Conservation (phyloP, 176 grass and related monocot genomes). For the Eleusine indica region DNA sequence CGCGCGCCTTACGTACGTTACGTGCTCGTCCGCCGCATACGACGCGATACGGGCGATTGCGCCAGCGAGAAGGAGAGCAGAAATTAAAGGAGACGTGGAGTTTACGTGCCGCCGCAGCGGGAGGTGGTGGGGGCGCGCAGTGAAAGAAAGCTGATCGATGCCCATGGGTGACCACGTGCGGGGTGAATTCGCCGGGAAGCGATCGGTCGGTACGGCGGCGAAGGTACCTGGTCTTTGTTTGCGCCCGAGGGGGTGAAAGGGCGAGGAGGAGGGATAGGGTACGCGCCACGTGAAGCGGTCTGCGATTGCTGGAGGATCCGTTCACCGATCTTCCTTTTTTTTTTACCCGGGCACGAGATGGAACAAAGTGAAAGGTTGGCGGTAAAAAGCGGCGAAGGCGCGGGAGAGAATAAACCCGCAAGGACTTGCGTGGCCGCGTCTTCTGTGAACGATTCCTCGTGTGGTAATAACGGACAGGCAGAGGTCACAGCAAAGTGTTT, state of each 20-base stretch:
- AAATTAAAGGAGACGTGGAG: background rate
- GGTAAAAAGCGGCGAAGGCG: background rate
- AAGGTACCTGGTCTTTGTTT: slow-evolving; percentile 13
- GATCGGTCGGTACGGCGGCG: background rate
- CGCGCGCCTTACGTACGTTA: background rate
- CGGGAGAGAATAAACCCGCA: background rate
- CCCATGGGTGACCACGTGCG: slow-evolving; percentile 8
- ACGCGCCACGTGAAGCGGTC: slow-evolving; percentile 11
- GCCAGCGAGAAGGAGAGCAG: background rate
- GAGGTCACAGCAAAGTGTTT: background rate
- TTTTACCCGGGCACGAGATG: background rate
- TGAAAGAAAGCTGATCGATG: background rate
- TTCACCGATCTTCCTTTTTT: background rate
- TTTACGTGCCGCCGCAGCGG: slow-evolving; percentile 4
- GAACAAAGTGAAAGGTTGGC: slow-evolving; percentile 26
- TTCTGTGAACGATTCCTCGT: background rate
- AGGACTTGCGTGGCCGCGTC: background rate
- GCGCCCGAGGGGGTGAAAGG: slow-evolving; percentile 15
- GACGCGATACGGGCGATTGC: background rate
- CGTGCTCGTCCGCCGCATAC: background rate
- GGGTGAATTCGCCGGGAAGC: slow-evolving; percentile 28
- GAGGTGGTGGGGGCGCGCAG: background rate
- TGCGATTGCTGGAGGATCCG: background rate
- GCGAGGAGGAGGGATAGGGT: too few relatives aligned
- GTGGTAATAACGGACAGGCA: background rate